Percentiles rank a stretch among this genome's conserved stretches.
Evolutionary conservation across 177 flowering plant species (phyloP).

Genomic region (Vitis hybrid): DNA sequence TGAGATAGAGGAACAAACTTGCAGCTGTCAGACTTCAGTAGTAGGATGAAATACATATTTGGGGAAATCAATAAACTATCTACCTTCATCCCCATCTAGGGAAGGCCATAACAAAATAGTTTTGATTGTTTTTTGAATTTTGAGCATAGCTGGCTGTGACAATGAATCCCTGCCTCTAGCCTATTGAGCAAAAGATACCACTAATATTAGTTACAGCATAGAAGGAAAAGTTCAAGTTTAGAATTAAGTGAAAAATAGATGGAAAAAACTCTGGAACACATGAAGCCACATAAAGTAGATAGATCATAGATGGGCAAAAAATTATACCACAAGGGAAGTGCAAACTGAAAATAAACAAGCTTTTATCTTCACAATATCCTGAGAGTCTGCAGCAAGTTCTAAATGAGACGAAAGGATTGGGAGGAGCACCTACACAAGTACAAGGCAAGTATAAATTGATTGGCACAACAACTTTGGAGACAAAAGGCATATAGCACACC

Average conservation of each 20-base stretch:
- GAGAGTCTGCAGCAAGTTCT: conserved; percentile 37
- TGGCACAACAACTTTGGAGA: background rate
- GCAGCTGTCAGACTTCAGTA: conserved; percentile 10
- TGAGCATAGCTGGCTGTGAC: conserved; percentile 38
- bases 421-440: conserved; percentile 54
- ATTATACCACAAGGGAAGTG: conserved; percentile 75
- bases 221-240: background rate
- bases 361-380: conserved; percentile 59
- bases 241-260: background rate
- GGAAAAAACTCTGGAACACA: background rate
- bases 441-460: conserved; percentile 4
- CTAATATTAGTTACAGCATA: background rate
- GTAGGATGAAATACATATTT: background rate
- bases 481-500: background rate
- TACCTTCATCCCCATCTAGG: conserved; percentile 65
- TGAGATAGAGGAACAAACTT: conserved; percentile 23
- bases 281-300: background rate
- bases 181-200: conserved; percentile 28
- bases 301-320: background rate
- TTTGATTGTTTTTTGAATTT: conserved; percentile 50
- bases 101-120: conserved; percentile 66
- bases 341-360: conserved; percentile 79
- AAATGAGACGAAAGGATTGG: conserved; percentile 52
- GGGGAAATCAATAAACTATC: conserved; percentile 1
- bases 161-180: conserved; percentile 53